Evolutionary conservation across 768 basidiomycete species (phyloP).

Genomic region (Boletus patriciae): DNA sequence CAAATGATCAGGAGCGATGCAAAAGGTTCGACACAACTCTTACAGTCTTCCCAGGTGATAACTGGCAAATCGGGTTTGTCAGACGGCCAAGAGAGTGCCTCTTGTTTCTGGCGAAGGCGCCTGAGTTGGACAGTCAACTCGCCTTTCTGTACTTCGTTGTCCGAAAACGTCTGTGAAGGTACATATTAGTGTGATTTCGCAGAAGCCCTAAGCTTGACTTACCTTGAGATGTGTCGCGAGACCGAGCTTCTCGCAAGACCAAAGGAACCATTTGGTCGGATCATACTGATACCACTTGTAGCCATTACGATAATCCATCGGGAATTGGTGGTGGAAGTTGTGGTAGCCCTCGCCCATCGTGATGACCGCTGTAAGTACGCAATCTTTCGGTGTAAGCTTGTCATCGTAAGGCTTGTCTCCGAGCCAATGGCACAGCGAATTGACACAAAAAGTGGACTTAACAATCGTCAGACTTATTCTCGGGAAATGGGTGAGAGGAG

Average conservation of each 20-base stretch:
- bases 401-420: conserved; percentile 92
- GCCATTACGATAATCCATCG: conserved; percentile 92
- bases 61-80: conserved; percentile 76
- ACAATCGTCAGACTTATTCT: no score
- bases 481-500: no score
- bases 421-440: conserved; percentile 97
- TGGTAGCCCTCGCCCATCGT: conserved; percentile 97
- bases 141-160: conserved; percentile 74
- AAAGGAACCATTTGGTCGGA: conserved; percentile 86
- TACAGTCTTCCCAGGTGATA: conserved; percentile 81
- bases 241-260: conserved; percentile 45
- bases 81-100: conserved; percentile 72
- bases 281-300: conserved; percentile 88
- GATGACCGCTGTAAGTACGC: conserved; percentile 78
- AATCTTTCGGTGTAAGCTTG: conserved; percentile 91
- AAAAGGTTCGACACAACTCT: conserved; percentile 9
- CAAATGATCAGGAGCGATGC: conserved; percentile 6
- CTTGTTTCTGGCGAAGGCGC: conserved; percentile 72
- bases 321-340: conserved; percentile 95
- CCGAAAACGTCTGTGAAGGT: conserved; percentile 42
- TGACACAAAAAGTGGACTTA: conserved; percentile 94
- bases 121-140: conserved; percentile 90
- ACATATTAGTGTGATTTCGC: neutral
- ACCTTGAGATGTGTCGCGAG: conserved; percentile 54
- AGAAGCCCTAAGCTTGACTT: neutral